These are phyloP conservation scores for Puccinia sorghi DNA, from an alignment of 1,284 basidiomycete species.

Conservation along the genomic window DNA sequence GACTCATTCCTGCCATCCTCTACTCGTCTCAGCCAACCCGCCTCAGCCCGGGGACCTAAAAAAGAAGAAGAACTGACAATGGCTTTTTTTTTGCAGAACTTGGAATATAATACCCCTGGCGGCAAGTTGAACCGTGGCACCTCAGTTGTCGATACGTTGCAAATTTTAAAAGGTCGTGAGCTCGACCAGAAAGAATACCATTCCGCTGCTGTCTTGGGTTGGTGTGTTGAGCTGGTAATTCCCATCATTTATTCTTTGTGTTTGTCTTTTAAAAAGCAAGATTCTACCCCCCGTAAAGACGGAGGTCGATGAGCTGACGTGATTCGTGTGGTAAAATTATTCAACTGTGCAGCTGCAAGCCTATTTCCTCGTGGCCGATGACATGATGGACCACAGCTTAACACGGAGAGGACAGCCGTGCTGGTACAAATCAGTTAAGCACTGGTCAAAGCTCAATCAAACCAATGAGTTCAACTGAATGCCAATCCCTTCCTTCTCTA, in stretches of 20 bases:
- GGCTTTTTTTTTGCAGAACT: constrained; percentile 64
- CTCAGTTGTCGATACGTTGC: constrained; percentile 88
- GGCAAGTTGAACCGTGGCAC: constrained; percentile 94
- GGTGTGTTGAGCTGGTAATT: constrained; percentile 91
- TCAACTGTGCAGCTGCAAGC: constrained; percentile 69
- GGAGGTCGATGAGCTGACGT: too few species aligned
- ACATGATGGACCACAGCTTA: constrained; percentile 94
- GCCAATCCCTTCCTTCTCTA: not conserved
- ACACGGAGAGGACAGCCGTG: constrained; percentile 98
- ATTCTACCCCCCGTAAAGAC: too few species aligned
- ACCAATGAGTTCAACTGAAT: too few species aligned
- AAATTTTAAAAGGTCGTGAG: constrained; percentile 74
- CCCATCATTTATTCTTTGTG: not conserved
- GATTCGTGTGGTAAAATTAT: not conserved
- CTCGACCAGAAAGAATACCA: constrained; percentile 80
- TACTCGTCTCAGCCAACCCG: not conserved
- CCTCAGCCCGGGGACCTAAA: not conserved
- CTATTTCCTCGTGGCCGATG: constrained; percentile 95
- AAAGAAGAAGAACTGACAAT: not conserved
- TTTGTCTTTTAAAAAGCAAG: too few species aligned
- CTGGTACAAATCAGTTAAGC: constrained; percentile 68
- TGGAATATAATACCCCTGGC: constrained; percentile 92
- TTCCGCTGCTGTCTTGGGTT: constrained; percentile 85
- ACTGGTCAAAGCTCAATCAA: not conserved
- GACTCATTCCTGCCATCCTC: too few species aligned